Percentiles rank a stretch among this genome's conserved stretches.
These are phyloP conservation scores for Talaromyces sp. DNA, from an alignment of 2,329 filamentous ascomycete species.

Conservation along the genomic window DNA sequence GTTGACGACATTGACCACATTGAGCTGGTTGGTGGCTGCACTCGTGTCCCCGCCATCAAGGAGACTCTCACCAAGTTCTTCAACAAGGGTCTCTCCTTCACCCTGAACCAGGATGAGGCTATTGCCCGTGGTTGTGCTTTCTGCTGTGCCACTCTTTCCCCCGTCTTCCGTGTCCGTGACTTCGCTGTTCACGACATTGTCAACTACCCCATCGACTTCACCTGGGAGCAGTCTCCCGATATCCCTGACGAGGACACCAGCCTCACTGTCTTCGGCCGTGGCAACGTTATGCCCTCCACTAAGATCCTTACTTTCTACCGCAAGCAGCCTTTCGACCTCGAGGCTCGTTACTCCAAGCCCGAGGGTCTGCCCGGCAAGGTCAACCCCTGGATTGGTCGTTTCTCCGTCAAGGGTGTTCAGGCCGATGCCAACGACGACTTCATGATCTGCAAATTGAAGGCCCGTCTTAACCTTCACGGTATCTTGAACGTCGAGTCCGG, in stretches of 20 bases:
- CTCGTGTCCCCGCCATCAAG: slow-evolving; percentile 92
- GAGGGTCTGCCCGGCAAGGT: slow-evolving; percentile 85
- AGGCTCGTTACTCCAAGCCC: slow-evolving; percentile 89
- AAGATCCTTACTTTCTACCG: slow-evolving; percentile 99
- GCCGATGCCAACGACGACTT: slow-evolving; percentile 92
- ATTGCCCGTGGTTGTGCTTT: slow-evolving; percentile 95
- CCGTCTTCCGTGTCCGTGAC: slow-evolving; percentile 97
- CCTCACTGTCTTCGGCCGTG: slow-evolving; percentile 95
- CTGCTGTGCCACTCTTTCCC: slow-evolving; percentile 95
- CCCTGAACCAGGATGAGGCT: slow-evolving; percentile 97
- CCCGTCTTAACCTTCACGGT: slow-evolving; percentile 92
- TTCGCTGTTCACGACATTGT: slow-evolving; percentile 97
- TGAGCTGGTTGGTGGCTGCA: slow-evolving; percentile 92
- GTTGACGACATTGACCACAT: slow-evolving; percentile 89
- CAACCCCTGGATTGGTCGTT: slow-evolving; percentile 93
- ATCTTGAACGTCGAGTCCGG: slow-evolving; percentile 94
- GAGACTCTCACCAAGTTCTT: slow-evolving; percentile 88
- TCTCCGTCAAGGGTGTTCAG: slow-evolving; percentile 97
- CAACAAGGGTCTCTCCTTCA: slow-evolving; percentile 89
- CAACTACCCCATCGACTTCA: slow-evolving; percentile 97
- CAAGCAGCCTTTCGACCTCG: slow-evolving; percentile 94
- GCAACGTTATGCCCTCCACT: slow-evolving; percentile 94
- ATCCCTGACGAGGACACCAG: slow-evolving; percentile 98
- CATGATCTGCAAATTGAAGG: slow-evolving; percentile 99
- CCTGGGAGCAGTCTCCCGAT: slow-evolving; percentile 97